These are phyloP conservation scores for Takashimella koratensis DNA, from an alignment of 1,284 basidiomycete species.

Conservation along the genomic window DNA sequence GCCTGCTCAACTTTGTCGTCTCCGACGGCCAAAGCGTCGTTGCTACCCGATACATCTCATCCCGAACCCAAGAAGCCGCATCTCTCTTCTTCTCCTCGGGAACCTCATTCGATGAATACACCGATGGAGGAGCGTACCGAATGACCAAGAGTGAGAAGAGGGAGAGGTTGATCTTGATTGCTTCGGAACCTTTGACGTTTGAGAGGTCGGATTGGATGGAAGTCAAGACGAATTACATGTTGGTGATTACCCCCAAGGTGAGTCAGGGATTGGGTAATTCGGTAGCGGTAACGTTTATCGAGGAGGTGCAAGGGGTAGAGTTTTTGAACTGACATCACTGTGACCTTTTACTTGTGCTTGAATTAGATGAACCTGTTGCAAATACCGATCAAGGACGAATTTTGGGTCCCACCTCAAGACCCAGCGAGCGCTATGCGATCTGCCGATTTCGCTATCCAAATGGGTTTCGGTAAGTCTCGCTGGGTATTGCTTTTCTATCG, in stretches of 20 bases:
- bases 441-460: conserved; percentile 44
- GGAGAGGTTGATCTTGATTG: conserved; percentile 81
- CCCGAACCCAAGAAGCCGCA: conserved; percentile 84
- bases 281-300: too few relatives aligned
- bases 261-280: conserved; percentile 6
- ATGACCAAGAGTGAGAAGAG: conserved; percentile 96
- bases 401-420: conserved; percentile 64
- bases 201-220: conserved; percentile 73
- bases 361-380: conserved; percentile 80
- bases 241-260: conserved; percentile 83
- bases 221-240: conserved; percentile 89
- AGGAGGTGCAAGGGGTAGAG: too few relatives aligned
- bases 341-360: too few relatives aligned
- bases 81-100: conserved; percentile 95
- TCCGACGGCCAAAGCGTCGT: conserved; percentile 91
- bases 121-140: conserved; percentile 77
- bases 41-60: conserved; percentile 91
- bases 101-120: conserved; percentile 87
- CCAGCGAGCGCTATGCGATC: conserved; percentile 38
- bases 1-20: conserved; percentile 92
- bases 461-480: conserved; percentile 43
- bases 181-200: conserved; percentile 88
- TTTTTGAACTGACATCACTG: background rate
- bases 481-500: too few relatives aligned
- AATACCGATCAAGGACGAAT: conserved; percentile 84